A percentile compares a stretch with the other conserved stretches of the same genome.
Conservation (phyloP, 805 yeast genomes). For the Ogataea ganodermae region DNA sequence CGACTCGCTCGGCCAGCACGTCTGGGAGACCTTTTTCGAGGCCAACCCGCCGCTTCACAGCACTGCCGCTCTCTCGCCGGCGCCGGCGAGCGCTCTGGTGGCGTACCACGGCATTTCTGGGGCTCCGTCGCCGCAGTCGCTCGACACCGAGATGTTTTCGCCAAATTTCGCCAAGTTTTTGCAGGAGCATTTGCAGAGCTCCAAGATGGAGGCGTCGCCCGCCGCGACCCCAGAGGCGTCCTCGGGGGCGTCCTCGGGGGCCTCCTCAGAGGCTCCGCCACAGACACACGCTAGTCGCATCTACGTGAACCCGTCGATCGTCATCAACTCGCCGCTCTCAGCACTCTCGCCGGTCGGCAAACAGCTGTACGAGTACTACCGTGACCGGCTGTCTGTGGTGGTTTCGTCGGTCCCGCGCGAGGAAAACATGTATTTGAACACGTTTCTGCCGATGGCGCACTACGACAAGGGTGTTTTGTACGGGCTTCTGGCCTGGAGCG, state of each 20-base stretch:
- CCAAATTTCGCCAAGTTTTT: slow-evolving; percentile 27
- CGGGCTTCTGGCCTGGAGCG: slow-evolving; percentile 57
- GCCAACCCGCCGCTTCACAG: not conserved
- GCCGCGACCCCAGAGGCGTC: slow-evolving; percentile 5
- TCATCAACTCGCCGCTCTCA: slow-evolving; percentile 30
- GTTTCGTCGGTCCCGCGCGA: slow-evolving; percentile 52
- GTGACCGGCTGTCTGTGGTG: slow-evolving; percentile 43
- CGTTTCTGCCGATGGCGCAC: slow-evolving; percentile 58
- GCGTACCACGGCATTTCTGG: not conserved
- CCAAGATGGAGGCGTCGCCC: slow-evolving; percentile 7
- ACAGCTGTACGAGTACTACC: slow-evolving; percentile 50
- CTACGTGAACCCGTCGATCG: slow-evolving; percentile 33
- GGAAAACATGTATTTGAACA: slow-evolving; percentile 52
- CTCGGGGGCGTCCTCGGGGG: not conserved
- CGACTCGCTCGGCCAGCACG: slow-evolving; percentile 3
- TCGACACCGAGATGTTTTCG: slow-evolving; percentile 24
- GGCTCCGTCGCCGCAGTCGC: not conserved
- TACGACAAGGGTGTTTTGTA: slow-evolving; percentile 51
- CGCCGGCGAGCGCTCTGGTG: not conserved
- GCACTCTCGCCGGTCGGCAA: slow-evolving; percentile 37
- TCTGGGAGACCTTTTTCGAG: slow-evolving; percentile 15
- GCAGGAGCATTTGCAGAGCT: slow-evolving; percentile 24
- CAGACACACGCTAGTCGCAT: slow-evolving; percentile 14
- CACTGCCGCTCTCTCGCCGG: not conserved
- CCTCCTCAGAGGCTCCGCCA: slow-evolving; percentile 10